Percentiles rank a stretch among this genome's conserved stretches.
phyloP scores from a whole-genome alignment of 768 basidiomycete species.

The Inosperma sp. region DNA sequence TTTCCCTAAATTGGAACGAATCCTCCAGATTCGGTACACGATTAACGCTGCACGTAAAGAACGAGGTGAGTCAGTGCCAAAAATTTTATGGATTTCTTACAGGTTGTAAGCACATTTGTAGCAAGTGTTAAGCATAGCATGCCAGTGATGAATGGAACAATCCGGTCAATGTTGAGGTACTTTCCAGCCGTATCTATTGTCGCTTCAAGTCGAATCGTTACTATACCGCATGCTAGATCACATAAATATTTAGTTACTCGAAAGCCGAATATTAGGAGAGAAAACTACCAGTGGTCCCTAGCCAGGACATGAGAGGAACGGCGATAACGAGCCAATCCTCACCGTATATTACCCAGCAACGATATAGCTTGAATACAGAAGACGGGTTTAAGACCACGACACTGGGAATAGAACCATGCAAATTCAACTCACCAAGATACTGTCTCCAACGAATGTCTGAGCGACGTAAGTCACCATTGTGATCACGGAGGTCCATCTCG shows the following conservation, averaged over 20 bases:
- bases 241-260: not conserved
- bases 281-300: slow-evolving; percentile 32
- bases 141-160: slow-evolving; percentile 36
- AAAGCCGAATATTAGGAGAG: not conserved
- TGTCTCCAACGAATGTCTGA: slow-evolving; percentile 42
- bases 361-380: slow-evolving; percentile 27
- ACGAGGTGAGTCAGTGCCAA: not conserved
- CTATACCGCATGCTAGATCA: slow-evolving; percentile 31
- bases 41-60: slow-evolving; percentile 37
- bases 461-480: slow-evolving; percentile 38
- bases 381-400: not conserved
- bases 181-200: slow-evolving; percentile 24
- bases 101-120: slow-evolving; percentile 35
- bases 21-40: slow-evolving; percentile 33
- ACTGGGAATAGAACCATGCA: not conserved
- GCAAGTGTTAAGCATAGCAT: slow-evolving; percentile 35
- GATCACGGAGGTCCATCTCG: slow-evolving; percentile 40
- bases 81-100: slow-evolving; percentile 20
- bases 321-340: slow-evolving; percentile 29
- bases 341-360: slow-evolving; percentile 36
- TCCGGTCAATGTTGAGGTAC: slow-evolving; percentile 25
- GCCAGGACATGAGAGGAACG: slow-evolving; percentile 31
- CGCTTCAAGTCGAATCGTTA: slow-evolving; percentile 32
- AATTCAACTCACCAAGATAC: slow-evolving; percentile 32
- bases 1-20: slow-evolving; percentile 26